These are phyloP conservation scores for Cornus kousa DNA, from an alignment of 148 eudicot species.

Conservation along the genomic window DNA sequence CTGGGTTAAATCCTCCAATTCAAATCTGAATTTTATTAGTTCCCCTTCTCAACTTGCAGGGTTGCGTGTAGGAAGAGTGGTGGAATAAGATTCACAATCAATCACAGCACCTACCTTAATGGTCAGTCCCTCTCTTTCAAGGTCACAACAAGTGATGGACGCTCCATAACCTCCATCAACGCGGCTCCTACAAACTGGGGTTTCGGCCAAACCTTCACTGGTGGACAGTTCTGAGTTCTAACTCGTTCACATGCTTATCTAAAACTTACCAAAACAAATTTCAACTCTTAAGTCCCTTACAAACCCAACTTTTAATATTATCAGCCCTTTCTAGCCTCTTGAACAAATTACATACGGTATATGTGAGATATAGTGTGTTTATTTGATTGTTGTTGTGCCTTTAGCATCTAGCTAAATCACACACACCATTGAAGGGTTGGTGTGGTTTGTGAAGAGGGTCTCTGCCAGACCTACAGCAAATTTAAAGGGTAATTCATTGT, in stretches of 20 bases:
- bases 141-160: slow-evolving; percentile 26
- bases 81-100: slow-evolving; percentile 35
- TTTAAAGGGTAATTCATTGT: slow-evolving; percentile 3
- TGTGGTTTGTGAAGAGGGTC: background rate
- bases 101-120: slow-evolving; percentile 22
- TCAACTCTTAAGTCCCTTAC: no score
- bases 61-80: slow-evolving; percentile 26
- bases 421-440: background rate
- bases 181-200: slow-evolving; percentile 16
- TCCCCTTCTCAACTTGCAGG: slow-evolving; percentile 6
- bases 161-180: slow-evolving; percentile 11
- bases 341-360: no score
- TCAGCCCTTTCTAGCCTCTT: no score
- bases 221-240: no score
- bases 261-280: no score
- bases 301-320: no score
- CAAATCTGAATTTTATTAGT: background rate
- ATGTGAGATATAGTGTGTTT: no score
- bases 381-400: no score
- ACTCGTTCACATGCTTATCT: no score
- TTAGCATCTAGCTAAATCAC: no score
- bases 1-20: background rate
- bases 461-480: background rate
- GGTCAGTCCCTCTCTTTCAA: slow-evolving; percentile 29
- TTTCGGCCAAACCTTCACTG: no score